A percentile compares a stretch with the other conserved stretches of the same genome.
These are phyloP conservation scores for Bullera alba DNA, from an alignment of 768 basidiomycete species.

Conservation along the genomic window DNA sequence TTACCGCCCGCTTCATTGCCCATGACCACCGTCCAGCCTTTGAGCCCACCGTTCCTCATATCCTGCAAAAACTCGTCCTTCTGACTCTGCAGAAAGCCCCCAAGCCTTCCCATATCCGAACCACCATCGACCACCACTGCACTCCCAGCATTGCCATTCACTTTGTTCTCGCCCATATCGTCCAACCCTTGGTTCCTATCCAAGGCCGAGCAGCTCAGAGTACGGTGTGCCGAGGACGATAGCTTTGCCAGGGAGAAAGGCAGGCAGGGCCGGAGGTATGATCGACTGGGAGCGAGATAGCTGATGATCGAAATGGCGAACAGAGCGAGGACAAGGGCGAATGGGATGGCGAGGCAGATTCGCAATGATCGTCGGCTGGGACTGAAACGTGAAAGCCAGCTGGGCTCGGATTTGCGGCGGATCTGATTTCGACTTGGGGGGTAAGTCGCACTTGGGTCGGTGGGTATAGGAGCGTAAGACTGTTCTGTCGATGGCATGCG, in stretches of 20 bases:
- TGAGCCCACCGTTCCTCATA: slow-evolving; percentile 50
- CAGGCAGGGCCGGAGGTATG: slow-evolving; percentile 34
- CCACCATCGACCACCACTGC: not conserved
- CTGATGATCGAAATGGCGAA: not conserved
- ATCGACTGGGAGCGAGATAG: not conserved
- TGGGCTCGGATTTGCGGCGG: too few species aligned
- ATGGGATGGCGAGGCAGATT: too few species aligned
- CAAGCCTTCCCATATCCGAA: slow-evolving; percentile 22
- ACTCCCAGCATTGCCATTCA: slow-evolving; percentile 1
- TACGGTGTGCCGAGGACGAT: slow-evolving; percentile 23
- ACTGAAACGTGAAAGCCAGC: too few species aligned
- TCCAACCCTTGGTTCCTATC: not conserved
- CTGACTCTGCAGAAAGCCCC: slow-evolving; percentile 49
- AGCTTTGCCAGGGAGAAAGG: slow-evolving; percentile 30
- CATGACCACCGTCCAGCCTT: slow-evolving; percentile 78
- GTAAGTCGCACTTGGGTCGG: not conserved
- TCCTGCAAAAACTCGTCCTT: slow-evolving; percentile 61
- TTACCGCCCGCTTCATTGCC: slow-evolving; percentile 95
- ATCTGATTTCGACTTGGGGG: too few species aligned
- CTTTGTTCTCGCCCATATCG: too few species aligned
- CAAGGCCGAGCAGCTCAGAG: slow-evolving; percentile 14
- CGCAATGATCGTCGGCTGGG: too few species aligned
- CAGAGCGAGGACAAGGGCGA: not conserved
- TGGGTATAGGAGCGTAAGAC: too few species aligned
- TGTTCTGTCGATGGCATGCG: too few species aligned